A percentile compares a stretch with the other conserved stretches of the same genome.
phyloP scores from a whole-genome alignment of 2,329 filamentous ascomycete genomes.

The Trichoderma aggressivum region DNA sequence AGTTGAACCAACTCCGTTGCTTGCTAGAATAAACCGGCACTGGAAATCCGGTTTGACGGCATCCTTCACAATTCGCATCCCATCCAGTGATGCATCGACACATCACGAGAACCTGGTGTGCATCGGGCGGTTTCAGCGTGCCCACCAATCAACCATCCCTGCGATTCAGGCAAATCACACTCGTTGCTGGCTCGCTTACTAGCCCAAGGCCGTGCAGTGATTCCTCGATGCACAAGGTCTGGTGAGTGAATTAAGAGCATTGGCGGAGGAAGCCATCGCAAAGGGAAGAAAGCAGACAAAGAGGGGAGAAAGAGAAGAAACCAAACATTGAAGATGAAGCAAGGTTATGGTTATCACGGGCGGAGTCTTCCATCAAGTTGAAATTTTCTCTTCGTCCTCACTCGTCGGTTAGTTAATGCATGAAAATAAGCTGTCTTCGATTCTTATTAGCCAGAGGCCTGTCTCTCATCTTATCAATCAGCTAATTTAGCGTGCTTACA shows the following conservation, averaged over 20 bases:
- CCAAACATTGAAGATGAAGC: neutral
- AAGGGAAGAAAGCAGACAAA: neutral
- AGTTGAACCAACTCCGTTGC: neutral
- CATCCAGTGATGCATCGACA: neutral
- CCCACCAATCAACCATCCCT: neutral
- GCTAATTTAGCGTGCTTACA: neutral
- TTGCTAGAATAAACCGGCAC: neutral
- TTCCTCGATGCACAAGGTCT: neutral
- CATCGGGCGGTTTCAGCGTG: neutral
- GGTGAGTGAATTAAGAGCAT: neutral
- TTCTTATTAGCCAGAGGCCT: neutral
- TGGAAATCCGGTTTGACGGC: neutral
- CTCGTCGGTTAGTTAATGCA: neutral
- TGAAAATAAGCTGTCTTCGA: neutral
- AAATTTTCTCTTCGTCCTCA: neutral
- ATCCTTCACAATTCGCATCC: neutral
- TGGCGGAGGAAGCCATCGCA: neutral
- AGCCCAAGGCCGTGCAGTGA: neutral
- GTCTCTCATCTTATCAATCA: neutral
- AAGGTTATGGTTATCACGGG: neutral
- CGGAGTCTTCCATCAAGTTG: neutral
- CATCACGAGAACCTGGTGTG: neutral
- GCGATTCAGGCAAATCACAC: neutral
- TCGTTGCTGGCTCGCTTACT: neutral
- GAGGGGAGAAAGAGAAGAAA: neutral